Evolutionary conservation across 2,329 filamentous ascomycete species (phyloP).

Genomic region (Tolypocladium amazonense): DNA sequence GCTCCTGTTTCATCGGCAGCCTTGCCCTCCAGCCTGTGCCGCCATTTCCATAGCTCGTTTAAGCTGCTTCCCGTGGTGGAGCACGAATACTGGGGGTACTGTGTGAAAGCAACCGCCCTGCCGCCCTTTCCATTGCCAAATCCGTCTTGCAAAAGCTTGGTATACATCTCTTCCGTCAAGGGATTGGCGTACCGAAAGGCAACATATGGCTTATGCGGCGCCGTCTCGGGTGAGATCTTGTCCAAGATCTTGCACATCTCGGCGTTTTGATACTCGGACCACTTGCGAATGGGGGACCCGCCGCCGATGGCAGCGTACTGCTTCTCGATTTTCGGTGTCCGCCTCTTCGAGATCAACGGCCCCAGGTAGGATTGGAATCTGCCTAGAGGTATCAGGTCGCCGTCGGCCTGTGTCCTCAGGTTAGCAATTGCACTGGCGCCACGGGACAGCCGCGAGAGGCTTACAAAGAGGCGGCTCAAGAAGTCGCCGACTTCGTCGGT

Average conservation of each 20-base stretch:
- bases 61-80: constrained; percentile 93
- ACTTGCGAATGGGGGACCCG: constrained; percentile 95
- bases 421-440: neutral
- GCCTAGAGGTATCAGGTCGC: constrained; percentile 89
- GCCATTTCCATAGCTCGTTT: constrained; percentile 98
- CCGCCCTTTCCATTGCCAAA: constrained; percentile 87
- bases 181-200: constrained; percentile 93
- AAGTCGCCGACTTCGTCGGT: constrained; percentile 83
- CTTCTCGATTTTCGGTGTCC: constrained; percentile 93
- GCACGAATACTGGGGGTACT: constrained; percentile 98
- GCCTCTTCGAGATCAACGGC: constrained; percentile 70
- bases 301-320: constrained; percentile 94
- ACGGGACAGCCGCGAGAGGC: constrained; percentile 18
- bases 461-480: constrained; percentile 81
- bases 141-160: constrained; percentile 70
- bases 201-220: constrained; percentile 94
- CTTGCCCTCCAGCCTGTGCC: constrained; percentile 76
- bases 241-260: constrained; percentile 99
- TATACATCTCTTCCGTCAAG: constrained; percentile 89
- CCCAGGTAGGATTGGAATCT: constrained; percentile 85
- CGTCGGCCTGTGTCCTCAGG: constrained; percentile 56
- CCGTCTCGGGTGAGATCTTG: constrained; percentile 80
- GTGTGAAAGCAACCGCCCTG: constrained; percentile 90
- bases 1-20: constrained; percentile 38
- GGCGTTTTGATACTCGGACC: constrained; percentile 86